Conservation (phyloP, 306 rosid genomes). For the Erythrophleum fordii region DNA sequence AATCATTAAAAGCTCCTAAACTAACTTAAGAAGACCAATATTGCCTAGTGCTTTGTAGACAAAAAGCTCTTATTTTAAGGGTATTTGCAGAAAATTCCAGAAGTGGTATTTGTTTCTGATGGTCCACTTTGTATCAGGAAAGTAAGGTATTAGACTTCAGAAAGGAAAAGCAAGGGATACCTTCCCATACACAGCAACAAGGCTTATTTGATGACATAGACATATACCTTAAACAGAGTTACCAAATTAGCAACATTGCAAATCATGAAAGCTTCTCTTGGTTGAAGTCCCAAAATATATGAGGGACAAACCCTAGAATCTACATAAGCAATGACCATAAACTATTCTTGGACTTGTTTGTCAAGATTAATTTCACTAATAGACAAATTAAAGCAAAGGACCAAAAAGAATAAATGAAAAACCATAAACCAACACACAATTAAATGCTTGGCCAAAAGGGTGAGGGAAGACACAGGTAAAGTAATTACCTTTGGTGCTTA, state of each 20-base stretch:
- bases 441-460: neutral
- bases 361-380: constrained; percentile 20
- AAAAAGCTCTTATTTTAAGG: constrained; percentile 62
- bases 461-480: neutral
- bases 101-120: constrained; percentile 89
- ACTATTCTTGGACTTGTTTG: constrained; percentile 74
- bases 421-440: constrained; percentile 19
- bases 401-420: constrained; percentile 27
- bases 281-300: constrained; percentile 82
- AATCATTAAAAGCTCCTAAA: neutral
- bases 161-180: neutral
- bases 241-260: constrained; percentile 96
- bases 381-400: constrained; percentile 13
- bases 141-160: constrained; percentile 13
- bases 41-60: neutral
- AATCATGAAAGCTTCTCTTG: constrained; percentile 88
- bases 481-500: constrained; percentile 83
- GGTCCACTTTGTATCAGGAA: constrained; percentile 72
- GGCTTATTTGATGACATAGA: neutral
- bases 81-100: constrained; percentile 84
- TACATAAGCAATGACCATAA: constrained; percentile 95
- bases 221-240: constrained; percentile 75
- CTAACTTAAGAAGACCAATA: constrained; percentile 19
- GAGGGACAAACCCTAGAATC: constrained; percentile 99
- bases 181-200: constrained; percentile 10